Evolutionary conservation across 441 rosid genomes (phyloP), one percentile per base, ranked within the genome.

Genomic region (Syzygium syzygioides): DNA sequence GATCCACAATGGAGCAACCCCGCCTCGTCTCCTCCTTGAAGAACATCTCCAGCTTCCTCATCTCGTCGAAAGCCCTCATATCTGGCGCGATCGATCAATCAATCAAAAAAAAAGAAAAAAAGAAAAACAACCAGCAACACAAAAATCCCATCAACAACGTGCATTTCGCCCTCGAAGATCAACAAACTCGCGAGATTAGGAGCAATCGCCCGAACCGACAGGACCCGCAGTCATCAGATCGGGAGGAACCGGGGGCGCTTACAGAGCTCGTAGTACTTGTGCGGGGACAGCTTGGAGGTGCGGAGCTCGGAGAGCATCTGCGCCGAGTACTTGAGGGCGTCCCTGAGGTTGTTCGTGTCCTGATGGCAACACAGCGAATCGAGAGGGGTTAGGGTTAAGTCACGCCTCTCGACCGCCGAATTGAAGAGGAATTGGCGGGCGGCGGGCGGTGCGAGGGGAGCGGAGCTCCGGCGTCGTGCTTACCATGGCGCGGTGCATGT

Each of bases 401-500:
- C 13, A n/a, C 13, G 10, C 23, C 48, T 56, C 41, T 66, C 80
- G 62, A 87, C 64, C 25, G 17, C 71, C 76, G 26, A 66, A 88
- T n/a, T 64, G 84, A 11, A 32, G 57, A 32, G 32, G 83, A 45
- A 45, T 45, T 45, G 83, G 45, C 37, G 79, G 76, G 53, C 48
- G 60, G n/a, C 80, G 86, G 86, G 34, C 20, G 12, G 6, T 71
- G 41, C 41, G 6, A 6, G 30, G 13, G 26, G 64, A 14, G 57
- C 25, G 57, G 89, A 86, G 85, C 59, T 60, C 37, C 56, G 20
- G 26, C 34, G n/a, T 57, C 79, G 84, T 60, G 56, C 23, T 92
- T 95, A 98, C 99, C 97, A 97, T 90, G 89, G 99, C 99, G 87
- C 99, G 99, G 90, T 98, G 99, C 99, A 98, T 98, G 95, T 93